Percentiles rank a stretch among this genome's conserved stretches.
These are phyloP conservation scores for Acanthamoeba healyi DNA, from an alignment of 208 protist genomes.

Conservation along the genomic window DNA sequence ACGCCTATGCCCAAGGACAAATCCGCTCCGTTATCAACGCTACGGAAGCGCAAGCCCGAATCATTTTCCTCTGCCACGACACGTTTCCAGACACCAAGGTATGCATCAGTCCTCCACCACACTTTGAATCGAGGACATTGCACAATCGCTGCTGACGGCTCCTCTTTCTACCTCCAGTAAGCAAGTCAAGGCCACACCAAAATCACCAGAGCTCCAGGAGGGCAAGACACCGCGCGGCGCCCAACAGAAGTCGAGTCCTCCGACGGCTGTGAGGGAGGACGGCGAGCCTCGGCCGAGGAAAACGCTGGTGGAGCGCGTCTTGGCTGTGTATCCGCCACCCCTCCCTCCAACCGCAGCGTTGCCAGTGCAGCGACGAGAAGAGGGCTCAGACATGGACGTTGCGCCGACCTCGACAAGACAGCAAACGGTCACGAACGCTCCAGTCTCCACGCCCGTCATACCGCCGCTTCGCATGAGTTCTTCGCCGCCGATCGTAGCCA, in stretches of 20 bases:
- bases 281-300: background rate
- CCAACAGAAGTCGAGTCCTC: background rate
- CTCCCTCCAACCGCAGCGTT: background rate
- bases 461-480: background rate
- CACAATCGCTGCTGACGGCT: background rate
- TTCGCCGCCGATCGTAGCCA: background rate
- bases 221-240: background rate
- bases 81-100: background rate
- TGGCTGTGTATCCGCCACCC: background rate
- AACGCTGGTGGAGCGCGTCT: background rate
- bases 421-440: background rate
- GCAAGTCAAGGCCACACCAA: background rate
- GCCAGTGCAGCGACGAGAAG: background rate
- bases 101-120: background rate
- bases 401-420: background rate
- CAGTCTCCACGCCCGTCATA: background rate
- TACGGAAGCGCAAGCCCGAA: constrained; percentile 25
- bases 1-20: constrained; percentile 44
- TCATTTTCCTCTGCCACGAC: background rate
- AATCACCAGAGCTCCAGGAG: background rate
- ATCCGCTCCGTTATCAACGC: background rate
- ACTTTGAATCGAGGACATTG: background rate
- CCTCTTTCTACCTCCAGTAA: background rate
- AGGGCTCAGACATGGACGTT: background rate
- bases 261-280: background rate